Base-by-base conservation (phyloP, 2,329 filamentous ascomycete species). In the Cucurbitaria berberidis region DNA sequence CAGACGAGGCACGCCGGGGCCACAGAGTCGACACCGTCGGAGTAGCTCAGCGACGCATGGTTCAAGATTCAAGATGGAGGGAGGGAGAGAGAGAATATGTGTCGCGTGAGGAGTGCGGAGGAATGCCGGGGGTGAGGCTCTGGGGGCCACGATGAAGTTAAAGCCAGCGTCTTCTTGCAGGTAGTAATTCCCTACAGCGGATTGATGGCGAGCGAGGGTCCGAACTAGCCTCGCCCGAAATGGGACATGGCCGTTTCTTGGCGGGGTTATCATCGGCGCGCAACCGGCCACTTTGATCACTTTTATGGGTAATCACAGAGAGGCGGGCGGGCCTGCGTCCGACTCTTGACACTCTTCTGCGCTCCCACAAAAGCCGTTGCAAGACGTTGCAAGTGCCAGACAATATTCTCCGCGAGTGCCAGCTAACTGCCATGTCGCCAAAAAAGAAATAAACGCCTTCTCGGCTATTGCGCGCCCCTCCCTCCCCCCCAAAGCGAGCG, bases 1-100 rank as follows among this genome's bases (percentile, higher is more conserved):
- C 63, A 68, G 62, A 61, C 55, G 64, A 42, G 19, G 36, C 62
- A 42, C 36, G 36, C 62, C 44, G 57, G 63, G 66, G 63, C 63
- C 65, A 67, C 57, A 55, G 24, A 50, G 9, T 62, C 45, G 51
- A 40, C n/a, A n/a, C 36, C 49, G 55, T 64, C 54, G 60, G 15
- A 34, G 51, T 53, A 49, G 59, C 43, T 59, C 52, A 59, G 55
- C 64, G 50, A 59, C 53, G 57, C 66, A 67, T 68, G 10, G 59
- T 60, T 54, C 50, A 38, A 21, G 11, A 42, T 34, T 10, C 42
- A 26, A 27, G 39, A 13, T 35, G 22, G 35, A 26, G 36, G 36
- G 48, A 18, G 43, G 19, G 42, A 41, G 21, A 21, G 46, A 13
- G 36, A n/a, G 21, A 32, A 34, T 16, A 48, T 48, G 57, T 59